Evolutionary conservation across 345 rosid species (phyloP), one percentile per base, ranked within the genome.

Genomic region (Populus deltoides): DNA sequence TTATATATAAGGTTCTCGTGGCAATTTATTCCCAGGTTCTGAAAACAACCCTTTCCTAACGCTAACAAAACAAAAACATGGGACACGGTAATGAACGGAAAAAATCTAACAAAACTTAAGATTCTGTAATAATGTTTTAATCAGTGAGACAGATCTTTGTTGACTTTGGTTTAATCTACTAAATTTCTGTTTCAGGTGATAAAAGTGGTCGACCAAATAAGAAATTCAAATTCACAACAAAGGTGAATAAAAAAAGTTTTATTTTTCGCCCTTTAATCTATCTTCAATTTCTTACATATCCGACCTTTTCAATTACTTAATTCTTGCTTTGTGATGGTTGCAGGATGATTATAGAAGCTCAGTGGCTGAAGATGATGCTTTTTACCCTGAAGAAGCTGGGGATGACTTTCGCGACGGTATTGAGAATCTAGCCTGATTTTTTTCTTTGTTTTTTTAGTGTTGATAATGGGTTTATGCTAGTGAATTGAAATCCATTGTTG

Each of bases 371-470:
- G 87, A 86, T 1, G 90, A 89, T 35, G 80, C 51, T 41, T 84
- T 78, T 73, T 87, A 70, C 65, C 90, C 78, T 8, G 93, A 90
- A 15, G 97, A 86, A 76, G 82, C 74, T 17, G 94, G 89, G 67
- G 99, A 88, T 9, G 94, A 89, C 80, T 74, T 78, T 85, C 94
- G 86, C 15, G 91, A 90, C 73, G 97, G 98, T 94, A 84, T 79
- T 17, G 6, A 20, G 38, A 57, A 8, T 29, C 10, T 10, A 61
- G 4, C 71, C 16, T 13, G 36, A 71, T 20, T 68, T 10, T 38
- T 6, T 55, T 38, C 29, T 6, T 25, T 24, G 1, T 13, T n/a
- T 73, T 59, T 11, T 33, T 33, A 33, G 1, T 29, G 2, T 25
- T 31, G 12, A 36, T 70, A 8, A 51, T 35, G 35, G 38, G 27